Conservation (phyloP, 345 rosid species). For the Moricandia moricandioides region DNA sequence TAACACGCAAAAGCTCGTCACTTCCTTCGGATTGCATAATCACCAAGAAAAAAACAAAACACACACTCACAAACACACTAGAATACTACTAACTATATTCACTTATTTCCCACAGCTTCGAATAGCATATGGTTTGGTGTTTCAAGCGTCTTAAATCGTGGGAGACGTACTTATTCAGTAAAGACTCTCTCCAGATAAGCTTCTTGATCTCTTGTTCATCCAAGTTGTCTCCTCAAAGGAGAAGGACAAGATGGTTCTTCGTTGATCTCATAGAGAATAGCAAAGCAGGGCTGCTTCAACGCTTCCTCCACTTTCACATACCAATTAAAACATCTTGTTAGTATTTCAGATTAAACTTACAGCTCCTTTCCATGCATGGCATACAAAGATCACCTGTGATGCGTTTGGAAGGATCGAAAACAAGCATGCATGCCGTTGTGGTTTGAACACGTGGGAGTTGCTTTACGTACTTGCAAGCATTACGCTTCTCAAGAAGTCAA, state of each 20-base stretch:
- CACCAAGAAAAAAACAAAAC: conserved; percentile 4
- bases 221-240: too few species aligned
- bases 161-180: conserved; percentile 41
- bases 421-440: conserved; percentile 77
- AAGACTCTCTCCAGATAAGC: conserved; percentile 68
- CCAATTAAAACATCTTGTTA: neutral
- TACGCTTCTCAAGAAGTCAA: conserved; percentile 77
- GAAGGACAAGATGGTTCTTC: too few species aligned
- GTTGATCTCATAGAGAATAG: too few species aligned
- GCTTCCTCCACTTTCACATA: conserved; percentile 65
- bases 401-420: conserved; percentile 81
- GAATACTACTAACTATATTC: neutral
- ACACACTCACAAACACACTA: conserved; percentile 4
- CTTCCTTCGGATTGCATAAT: conserved; percentile 1
- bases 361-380: neutral
- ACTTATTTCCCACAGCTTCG: too few species aligned
- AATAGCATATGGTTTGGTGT: neutral
- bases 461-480: conserved; percentile 71
- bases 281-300: too few species aligned
- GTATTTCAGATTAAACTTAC: neutral
- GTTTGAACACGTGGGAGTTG: conserved; percentile 72
- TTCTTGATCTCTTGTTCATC: conserved; percentile 77
- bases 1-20: too few species aligned
- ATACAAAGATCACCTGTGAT: conserved; percentile 51
- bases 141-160: conserved; percentile 5